A percentile compares a stretch with the other conserved stretches of the same genome.
phyloP scores from a whole-genome alignment of 148 eudicot genomes.

The Rheum nobile region DNA sequence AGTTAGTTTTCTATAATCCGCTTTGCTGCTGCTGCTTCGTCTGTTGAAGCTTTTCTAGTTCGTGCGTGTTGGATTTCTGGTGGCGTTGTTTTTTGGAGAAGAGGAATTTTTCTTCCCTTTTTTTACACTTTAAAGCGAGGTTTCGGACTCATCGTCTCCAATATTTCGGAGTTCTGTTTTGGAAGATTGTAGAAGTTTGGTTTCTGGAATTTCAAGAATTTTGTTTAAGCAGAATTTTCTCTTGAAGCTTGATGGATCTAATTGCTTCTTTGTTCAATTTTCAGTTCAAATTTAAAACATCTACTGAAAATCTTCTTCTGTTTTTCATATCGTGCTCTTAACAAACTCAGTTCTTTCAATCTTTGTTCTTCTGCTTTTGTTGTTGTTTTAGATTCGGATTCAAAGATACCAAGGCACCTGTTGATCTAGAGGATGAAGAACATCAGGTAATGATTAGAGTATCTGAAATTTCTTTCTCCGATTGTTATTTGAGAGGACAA shows the following conservation, averaged over 20 bases:
- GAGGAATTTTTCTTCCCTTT: background rate
- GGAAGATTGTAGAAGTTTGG: background rate
- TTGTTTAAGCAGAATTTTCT: background rate
- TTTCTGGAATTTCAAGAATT: background rate
- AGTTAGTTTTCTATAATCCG: background rate
- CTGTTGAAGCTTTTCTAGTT: background rate
- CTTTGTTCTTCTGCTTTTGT: background rate
- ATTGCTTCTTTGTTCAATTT: background rate
- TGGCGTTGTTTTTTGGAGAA: background rate
- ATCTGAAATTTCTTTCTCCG: conserved; percentile 3
- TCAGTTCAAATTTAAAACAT: background rate
- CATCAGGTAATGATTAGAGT: background rate
- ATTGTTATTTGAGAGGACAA: background rate
- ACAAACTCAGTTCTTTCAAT: background rate
- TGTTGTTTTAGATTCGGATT: background rate
- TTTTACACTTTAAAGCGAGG: background rate
- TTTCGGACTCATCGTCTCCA: background rate
- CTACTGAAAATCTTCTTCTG: background rate
- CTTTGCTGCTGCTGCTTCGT: background rate
- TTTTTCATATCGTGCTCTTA: background rate
- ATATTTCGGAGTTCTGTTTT: background rate
- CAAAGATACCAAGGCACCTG: background rate
- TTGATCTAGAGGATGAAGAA: background rate
- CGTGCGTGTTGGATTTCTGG: background rate
- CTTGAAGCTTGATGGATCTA: background rate